Conservation (phyloP, 2,329 filamentous ascomycete species). For the Aspergillus uvarum region DNA sequence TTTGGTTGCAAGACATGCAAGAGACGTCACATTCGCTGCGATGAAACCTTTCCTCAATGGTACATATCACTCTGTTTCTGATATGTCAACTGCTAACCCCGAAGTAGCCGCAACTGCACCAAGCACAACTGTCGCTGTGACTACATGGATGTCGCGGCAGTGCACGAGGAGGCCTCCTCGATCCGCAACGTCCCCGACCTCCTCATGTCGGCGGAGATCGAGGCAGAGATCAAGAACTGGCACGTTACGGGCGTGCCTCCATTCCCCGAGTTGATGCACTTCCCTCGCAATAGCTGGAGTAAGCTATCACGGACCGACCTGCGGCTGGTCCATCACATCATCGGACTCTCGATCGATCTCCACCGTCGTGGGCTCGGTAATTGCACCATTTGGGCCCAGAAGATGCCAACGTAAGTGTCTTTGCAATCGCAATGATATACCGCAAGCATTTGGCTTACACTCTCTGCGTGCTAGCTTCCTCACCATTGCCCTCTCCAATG, state of each 20-base stretch:
- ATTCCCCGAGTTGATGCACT: conserved; percentile 77
- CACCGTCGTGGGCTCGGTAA: conserved; percentile 72
- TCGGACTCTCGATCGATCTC: conserved; percentile 80
- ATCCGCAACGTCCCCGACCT: conserved; percentile 61
- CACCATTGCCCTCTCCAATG: conserved; percentile 74
- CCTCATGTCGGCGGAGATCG: conserved; percentile 83
- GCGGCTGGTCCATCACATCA: conserved; percentile 86
- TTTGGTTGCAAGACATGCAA: conserved; percentile 99
- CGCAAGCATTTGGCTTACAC: conserved; percentile 23
- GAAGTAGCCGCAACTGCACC: conserved; percentile 84
- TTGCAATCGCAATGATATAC: conserved; percentile 12
- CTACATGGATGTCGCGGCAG: conserved; percentile 82
- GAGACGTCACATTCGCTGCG: conserved; percentile 92
- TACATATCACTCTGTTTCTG: conserved; percentile 45
- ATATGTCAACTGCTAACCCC: conserved; percentile 5
- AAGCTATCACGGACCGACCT: conserved; percentile 75
- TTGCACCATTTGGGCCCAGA: conserved; percentile 88
- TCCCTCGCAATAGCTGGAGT: conserved; percentile 70
- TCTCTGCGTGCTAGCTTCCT: conserved; percentile 61
- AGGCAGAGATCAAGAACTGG: conserved; percentile 79
- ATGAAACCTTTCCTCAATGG: conserved; percentile 98
- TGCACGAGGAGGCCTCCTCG: conserved; percentile 53
- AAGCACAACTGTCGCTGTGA: conserved; percentile 99
- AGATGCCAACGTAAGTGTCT: conserved; percentile 79
- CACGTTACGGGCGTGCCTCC: conserved; percentile 80